Base-by-base conservation (phyloP, 768 basidiomycete species). In the Agrocybe pediades region DNA sequence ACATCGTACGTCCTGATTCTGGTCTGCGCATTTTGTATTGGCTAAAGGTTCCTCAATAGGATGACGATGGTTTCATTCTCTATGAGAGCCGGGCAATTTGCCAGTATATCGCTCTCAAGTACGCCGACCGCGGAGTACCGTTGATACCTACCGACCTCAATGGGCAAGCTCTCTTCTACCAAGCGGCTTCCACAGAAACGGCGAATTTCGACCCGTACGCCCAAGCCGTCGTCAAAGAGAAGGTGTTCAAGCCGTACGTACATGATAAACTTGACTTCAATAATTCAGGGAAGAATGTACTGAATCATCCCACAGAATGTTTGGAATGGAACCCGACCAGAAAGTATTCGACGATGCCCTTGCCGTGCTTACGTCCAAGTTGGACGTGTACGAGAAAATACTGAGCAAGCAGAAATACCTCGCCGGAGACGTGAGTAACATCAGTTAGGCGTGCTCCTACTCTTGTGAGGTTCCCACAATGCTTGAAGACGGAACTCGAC, bases 51-150 rank as follows among this genome's bases (percentile, higher is more conserved):
- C n/a, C n/a, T n/a, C n/a, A n/a, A 17, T 8, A 78, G 75, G 67
- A 79, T 49, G 81, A 84, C n/a, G 79, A 81, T 36, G 83, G 83
- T 2, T 79, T 86, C 66, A 70, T 77, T 51, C 59, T 89, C 19
- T 86, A 75, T 68, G 84, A 86, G 56, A 77, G 78, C 26, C 79
- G 84, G 25, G 84, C 84, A 1, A 85, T 87, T 52, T 65, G 63
- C 41, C 77, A 80, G 16, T 88, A 87, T 65, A 60, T 87, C 58
- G 77, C 73, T 41, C 65, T 64, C 45, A 86, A 85, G 62, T 80
- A 83, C 58, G 65, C 76, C 5, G 53, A 69, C 46, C 76, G 83
- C 55, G 84, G 83, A 21, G 72, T 77, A 3, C 54, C 66, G 4
- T 73, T 88, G 27, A 69, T 84, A 21, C 86, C 87, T 2, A 71